phyloP scores from a whole-genome alignment of 23 red algal species.

The Gracilaria domingensis region DNA sequence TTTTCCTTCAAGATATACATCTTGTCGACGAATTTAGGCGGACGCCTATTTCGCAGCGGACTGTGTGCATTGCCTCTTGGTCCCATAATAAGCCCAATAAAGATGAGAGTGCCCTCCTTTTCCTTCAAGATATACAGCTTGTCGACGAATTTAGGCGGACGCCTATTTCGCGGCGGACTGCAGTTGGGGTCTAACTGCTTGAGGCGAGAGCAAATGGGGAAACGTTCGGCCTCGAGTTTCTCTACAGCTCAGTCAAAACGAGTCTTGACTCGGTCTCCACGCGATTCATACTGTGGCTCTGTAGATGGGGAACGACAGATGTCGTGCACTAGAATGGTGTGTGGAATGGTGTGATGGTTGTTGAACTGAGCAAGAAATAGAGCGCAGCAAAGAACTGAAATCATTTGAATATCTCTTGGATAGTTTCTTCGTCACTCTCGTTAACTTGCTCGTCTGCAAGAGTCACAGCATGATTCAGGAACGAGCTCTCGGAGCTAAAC shows the following conservation, averaged over 20 bases:
- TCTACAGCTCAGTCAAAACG: conserved; percentile 82
- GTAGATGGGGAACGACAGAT: conserved; percentile 91
- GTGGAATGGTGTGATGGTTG: conserved; percentile 56
- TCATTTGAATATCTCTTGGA: too few relatives aligned
- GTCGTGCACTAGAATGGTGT: conserved; percentile 89
- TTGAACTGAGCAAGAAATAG: too few relatives aligned
- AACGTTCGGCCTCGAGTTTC: conserved; percentile 81
- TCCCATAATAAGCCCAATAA: conserved; percentile 94
- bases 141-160: conserved; percentile 71
- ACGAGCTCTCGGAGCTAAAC: too few relatives aligned
- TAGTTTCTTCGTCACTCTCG: too few relatives aligned
- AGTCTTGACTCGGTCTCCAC: conserved; percentile 93
- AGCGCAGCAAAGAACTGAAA: too few relatives aligned
- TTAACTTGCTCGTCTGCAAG: too few relatives aligned
- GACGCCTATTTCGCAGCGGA: conserved; percentile 78
- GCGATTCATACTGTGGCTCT: conserved; percentile 89
- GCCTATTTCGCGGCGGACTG: conserved; percentile 77
- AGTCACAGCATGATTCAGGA: too few relatives aligned
- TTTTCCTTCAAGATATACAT: conserved; percentile 86
- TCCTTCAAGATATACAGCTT: conserved; percentile 86
- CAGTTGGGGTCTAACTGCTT: conserved; percentile 77
- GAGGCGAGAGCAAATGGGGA: conserved; percentile 69
- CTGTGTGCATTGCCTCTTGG: conserved; percentile 87
- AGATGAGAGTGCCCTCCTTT: conserved; percentile 88
- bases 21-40: conserved; percentile 74